These are phyloP conservation scores for Rhodotorula kratochvilovae DNA, from an alignment of 768 basidiomycete genomes.

Conservation along the genomic window DNA sequence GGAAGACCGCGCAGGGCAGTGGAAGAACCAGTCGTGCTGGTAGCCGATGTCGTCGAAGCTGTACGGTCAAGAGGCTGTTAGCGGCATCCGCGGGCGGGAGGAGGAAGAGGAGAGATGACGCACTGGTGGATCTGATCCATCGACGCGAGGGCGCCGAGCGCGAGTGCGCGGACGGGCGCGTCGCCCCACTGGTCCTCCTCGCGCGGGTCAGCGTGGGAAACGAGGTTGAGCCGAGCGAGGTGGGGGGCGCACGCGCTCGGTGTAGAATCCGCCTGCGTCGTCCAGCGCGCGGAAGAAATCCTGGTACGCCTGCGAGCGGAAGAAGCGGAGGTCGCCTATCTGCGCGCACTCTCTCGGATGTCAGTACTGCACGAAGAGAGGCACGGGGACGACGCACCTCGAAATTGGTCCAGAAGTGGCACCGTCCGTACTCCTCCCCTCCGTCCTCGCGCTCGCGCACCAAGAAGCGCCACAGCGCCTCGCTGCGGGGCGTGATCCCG, in stretches of 20 bases:
- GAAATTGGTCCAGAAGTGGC: slow-evolving; percentile 30
- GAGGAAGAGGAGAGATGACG: background rate
- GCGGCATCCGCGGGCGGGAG: background rate
- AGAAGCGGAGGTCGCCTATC: slow-evolving; percentile 76
- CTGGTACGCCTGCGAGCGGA: slow-evolving; percentile 74
- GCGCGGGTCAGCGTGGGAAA: background rate
- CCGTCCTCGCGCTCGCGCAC: background rate
- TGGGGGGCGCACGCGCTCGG: slow-evolving; percentile 44
- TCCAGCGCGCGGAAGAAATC: slow-evolving; percentile 82
- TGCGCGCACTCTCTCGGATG: slow-evolving; percentile 48
- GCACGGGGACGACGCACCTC: slow-evolving; percentile 54
- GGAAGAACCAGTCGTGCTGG: slow-evolving; percentile 41
- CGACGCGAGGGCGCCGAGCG: slow-evolving; percentile 27
- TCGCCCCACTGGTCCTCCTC: slow-evolving; percentile 32
- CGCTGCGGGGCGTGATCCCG: background rate
- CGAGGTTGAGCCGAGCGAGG: background rate
- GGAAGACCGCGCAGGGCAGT: slow-evolving; percentile 10
- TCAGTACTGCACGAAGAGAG: slow-evolving; percentile 41
- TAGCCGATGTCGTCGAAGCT: slow-evolving; percentile 42
- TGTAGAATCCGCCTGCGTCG: slow-evolving; percentile 76
- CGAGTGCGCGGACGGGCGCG: slow-evolving; percentile 34
- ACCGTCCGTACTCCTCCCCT: slow-evolving; percentile 3
- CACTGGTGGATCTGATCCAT: slow-evolving; percentile 38
- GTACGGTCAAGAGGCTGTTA: background rate
- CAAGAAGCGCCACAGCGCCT: slow-evolving; percentile 19